Evolutionary conservation across 768 basidiomycete genomes (phyloP).

Genomic region (Russula ochroleuca): DNA sequence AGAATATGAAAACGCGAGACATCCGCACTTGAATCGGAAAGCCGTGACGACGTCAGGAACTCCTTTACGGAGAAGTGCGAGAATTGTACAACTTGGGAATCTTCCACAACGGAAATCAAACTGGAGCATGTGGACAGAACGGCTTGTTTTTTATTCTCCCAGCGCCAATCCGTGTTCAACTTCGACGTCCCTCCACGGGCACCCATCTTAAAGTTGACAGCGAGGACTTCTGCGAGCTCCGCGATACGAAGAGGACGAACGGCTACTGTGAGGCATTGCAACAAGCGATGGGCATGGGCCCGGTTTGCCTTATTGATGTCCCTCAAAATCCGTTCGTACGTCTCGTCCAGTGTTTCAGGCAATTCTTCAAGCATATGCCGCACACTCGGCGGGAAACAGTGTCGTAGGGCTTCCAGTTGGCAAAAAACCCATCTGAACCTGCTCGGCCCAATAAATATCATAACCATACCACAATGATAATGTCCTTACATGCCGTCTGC

Average conservation of each 20-base stretch:
- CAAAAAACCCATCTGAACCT: conserved; percentile 3
- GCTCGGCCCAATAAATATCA: not conserved
- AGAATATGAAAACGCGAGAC: not conserved
- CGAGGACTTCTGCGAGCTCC: not conserved
- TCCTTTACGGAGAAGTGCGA: conserved; percentile 10
- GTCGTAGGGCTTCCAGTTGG: not conserved
- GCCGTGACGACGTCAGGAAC: not conserved
- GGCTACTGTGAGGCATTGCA: not conserved
- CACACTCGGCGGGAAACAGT: conserved; percentile 2
- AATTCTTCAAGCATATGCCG: not conserved
- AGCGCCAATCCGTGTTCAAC: conserved; percentile 3
- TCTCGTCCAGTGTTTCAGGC: not conserved
- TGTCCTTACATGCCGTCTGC: not conserved
- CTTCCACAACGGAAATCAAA: not conserved
- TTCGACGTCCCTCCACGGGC: not conserved
- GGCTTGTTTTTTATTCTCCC: not conserved
- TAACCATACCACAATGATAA: too few species aligned
- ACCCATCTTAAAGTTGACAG: not conserved
- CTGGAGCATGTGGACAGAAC: not conserved
- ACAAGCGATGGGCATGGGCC: not conserved
- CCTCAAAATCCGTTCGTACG: not conserved
- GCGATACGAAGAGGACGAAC: not conserved
- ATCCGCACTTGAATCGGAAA: not conserved
- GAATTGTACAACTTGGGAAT: not conserved
- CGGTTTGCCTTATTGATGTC: conserved; percentile 6